A percentile compares a stretch with the other conserved stretches of the same genome.
Evolutionary conservation across 371 early-diverging fungal species (phyloP).

Genomic region (Apophysomyces elegans): DNA sequence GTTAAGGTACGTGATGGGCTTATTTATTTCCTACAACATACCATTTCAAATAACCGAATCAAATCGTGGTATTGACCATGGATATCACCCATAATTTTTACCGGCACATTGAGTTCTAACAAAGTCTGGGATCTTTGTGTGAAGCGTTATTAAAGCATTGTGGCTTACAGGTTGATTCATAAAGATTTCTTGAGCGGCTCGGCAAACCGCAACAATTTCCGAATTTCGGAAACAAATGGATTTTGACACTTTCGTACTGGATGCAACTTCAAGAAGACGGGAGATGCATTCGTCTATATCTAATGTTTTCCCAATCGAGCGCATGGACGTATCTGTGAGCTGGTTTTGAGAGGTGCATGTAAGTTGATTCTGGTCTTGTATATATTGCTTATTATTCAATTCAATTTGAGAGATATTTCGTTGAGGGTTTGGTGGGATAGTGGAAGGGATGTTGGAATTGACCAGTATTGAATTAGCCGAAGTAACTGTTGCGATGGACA

Average conservation of each 20-base stretch:
- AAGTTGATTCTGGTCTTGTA: conserved; percentile 38
- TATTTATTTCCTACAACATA: conserved; percentile 9
- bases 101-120: conserved; percentile 93
- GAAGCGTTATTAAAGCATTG: neutral
- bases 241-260: conserved; percentile 72
- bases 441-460: conserved; percentile 21
- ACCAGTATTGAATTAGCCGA: conserved; percentile 54
- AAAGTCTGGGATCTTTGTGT: conserved; percentile 57
- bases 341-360: conserved; percentile 46
- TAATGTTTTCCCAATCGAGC: conserved; percentile 55
- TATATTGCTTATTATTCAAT: conserved; percentile 3
- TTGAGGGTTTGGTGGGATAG: conserved; percentile 15
- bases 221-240: conserved; percentile 77
- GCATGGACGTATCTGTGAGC: conserved; percentile 48
- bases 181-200: conserved; percentile 87
- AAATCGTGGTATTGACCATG: conserved; percentile 97
- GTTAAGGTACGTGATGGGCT: neutral
- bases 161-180: conserved; percentile 80
- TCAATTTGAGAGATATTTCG: neutral
- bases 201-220: conserved; percentile 93
- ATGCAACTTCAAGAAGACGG: conserved; percentile 79
- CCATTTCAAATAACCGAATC: conserved; percentile 86
- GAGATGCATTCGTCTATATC: conserved; percentile 90
- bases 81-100: conserved; percentile 94
- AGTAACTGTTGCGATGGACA: conserved; percentile 44